Base-by-base conservation (phyloP, 73 alveolate genomes). In the Paraurostyla sp. region DNA sequence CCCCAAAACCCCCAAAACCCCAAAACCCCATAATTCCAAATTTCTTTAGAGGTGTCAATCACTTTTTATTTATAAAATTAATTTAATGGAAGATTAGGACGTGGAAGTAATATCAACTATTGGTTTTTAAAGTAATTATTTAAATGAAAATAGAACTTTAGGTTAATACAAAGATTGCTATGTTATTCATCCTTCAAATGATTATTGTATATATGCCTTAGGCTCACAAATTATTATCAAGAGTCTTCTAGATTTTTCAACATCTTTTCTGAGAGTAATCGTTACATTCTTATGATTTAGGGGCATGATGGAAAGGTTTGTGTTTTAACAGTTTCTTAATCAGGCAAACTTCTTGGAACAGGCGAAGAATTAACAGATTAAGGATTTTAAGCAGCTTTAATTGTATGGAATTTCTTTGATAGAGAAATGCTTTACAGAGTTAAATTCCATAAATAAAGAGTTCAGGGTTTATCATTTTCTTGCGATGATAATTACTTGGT, bases 361-460 rank as follows among this genome's bases (percentile, higher is more conserved):
- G 95, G 95, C 25, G 87, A 75, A 3, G 93, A 90, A 71, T 4
- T 40, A 50, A 51, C 84, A 18, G 91, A 90, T 58, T 42, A 50
- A 83, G 93, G 93, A 68, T 90, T 90, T 85, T 63, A 84, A 73
- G 93, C 95, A 30, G 91, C 76, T 23, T 27, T 89, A 16, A 89
- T 89, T 27, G 80, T 89, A 11, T 91, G 96, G 96, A 92, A 91
- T 81, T 91, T 91, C 40, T 82, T 56, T 0, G 81, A 36, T 58
- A 54, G 43, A 43, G 88, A 60, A 23, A 33, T 91, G 52, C 85
- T 91, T 15, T 91, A 91, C 51, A 69, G 96, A 75, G 87, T 91
- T n/a, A 85, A 85, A 48, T 63, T 85, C n/a, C 96, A 91, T 71
- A 91, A 91, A 45, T 82, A 65, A 27, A 29, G 22, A 36, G 80